Evolutionary conservation across 2,329 filamentous ascomycete genomes (phyloP), one percentile per base, ranked within the genome.

Genomic region (Exophiala phaeomuriformis): DNA sequence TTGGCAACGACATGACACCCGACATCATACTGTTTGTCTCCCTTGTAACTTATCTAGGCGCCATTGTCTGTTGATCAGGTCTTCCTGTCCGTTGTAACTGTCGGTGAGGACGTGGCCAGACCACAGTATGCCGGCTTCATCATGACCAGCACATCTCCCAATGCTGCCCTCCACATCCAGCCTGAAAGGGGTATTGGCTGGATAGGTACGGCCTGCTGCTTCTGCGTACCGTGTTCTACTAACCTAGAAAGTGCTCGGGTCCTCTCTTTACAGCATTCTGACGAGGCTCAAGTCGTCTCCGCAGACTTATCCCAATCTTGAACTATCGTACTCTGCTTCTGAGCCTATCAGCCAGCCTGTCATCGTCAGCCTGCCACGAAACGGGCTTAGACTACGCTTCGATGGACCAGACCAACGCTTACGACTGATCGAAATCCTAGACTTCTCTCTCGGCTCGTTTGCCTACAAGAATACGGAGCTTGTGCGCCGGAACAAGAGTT

Each of bases 371-470:
- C 80, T 98, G 3, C 87, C 90, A 1, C 79, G 82, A 2, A 98
- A 97, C 71, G 93, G 93, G 30, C 70, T 98, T 31, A 86, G 91
- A 8, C 74, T 98, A 49, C 88, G 88, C 40, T 98, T 98, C 66
- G 93, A 98, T 67, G 93, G 90, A 0, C 84, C 88, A 3, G 90
- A 97, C 64, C 93, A 98, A 70, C 83, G 91, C 35, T 75, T 98
- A 40, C 86, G 93, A 2, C 74, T 98, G 57, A 88, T 98, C 62
- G 93, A 98, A 69, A 82, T 97, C 5, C 72, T 88, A 50, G 90
- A 97, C 71, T 96, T 98, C 67, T 83, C 85, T 44, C 93, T 89
- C 68, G 89, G 83, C 58, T 81, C 84, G 57, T 81, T 97, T 57
- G 83, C 84, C 12, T 95, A 96, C 72, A 93, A 88, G 64, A 81